Conservation (phyloP, 305 asterid genomes). For the Fraxinus dipetala region DNA sequence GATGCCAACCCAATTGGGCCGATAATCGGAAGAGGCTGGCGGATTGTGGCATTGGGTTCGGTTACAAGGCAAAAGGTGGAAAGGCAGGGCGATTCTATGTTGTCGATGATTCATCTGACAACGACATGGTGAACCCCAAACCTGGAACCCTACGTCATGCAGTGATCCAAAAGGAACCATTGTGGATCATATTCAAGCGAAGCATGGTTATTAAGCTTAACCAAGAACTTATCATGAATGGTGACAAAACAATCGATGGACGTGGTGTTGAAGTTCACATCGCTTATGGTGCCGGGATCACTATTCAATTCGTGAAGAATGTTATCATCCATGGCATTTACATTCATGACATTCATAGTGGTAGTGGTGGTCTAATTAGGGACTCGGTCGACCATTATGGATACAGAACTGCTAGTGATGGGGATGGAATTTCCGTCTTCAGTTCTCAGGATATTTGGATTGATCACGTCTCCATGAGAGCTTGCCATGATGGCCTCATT, state of each 20-base stretch:
- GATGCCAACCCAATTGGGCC: constrained; percentile 65
- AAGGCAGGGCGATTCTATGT: constrained; percentile 49
- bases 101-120: constrained; percentile 52
- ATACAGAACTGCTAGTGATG: constrained; percentile 49
- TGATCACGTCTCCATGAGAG: constrained; percentile 64
- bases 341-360: constrained; percentile 39
- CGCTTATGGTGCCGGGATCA: constrained; percentile 57
- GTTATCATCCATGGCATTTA: constrained; percentile 61
- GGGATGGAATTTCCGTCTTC: constrained; percentile 64
- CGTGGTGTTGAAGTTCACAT: constrained; percentile 59
- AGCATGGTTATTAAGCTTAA: constrained; percentile 50
- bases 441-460: constrained; percentile 60
- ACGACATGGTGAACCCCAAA: constrained; percentile 45
- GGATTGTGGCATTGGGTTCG: constrained; percentile 67
- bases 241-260: constrained; percentile 69
- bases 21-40: constrained; percentile 54
- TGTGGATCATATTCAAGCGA: constrained; percentile 58
- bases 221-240: constrained; percentile 49
- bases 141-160: constrained; percentile 72
- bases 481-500: constrained; percentile 52
- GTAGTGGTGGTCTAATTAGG: constrained; percentile 51
- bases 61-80: constrained; percentile 60
- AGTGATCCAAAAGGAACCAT: constrained; percentile 59
- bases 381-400: constrained; percentile 52
- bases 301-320: constrained; percentile 47